Evolutionary conservation across 306 rosid genomes (phyloP).

Genomic region (Acmispon strigosus): DNA sequence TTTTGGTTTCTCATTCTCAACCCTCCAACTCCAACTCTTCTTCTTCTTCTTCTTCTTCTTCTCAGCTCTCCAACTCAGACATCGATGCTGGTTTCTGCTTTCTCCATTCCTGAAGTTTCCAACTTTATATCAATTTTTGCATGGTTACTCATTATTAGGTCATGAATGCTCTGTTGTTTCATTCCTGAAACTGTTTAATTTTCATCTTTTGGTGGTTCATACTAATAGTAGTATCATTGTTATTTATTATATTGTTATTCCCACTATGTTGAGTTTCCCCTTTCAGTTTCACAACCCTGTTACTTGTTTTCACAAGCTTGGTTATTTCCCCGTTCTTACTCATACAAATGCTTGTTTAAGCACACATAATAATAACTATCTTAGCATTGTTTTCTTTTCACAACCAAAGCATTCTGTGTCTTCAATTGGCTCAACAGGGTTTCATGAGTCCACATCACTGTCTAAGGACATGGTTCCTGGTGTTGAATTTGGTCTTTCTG

Average conservation of each 20-base stretch:
- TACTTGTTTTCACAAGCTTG: conserved; percentile 16
- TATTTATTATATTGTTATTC: background rate
- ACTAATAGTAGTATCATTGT: background rate
- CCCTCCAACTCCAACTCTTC: background rate
- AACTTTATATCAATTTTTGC: background rate
- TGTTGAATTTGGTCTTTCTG: conserved; percentile 20
- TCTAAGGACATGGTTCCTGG: conserved; percentile 17
- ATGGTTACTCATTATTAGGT: background rate
- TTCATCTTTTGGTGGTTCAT: background rate
- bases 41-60: background rate
- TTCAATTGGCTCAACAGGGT: conserved; percentile 22
- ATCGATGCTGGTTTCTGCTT: background rate
- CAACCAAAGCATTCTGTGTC: conserved; percentile 23
- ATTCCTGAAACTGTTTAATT: background rate
- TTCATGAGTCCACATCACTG: conserved; percentile 18
- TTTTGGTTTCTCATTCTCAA: background rate
- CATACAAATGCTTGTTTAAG: background rate
- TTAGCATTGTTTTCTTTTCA: conserved; percentile 27
- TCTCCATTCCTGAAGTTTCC: background rate
- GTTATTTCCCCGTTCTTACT: background rate
- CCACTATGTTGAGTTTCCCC: conserved; percentile 32
- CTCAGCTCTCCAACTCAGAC: background rate
- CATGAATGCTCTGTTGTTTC: conserved; percentile 1
- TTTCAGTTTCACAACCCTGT: conserved; percentile 22
- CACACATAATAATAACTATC: background rate